Base-by-base conservation (phyloP, 78 protist species). In the slime mould (Dictyostelium discoideum) region DNA sequence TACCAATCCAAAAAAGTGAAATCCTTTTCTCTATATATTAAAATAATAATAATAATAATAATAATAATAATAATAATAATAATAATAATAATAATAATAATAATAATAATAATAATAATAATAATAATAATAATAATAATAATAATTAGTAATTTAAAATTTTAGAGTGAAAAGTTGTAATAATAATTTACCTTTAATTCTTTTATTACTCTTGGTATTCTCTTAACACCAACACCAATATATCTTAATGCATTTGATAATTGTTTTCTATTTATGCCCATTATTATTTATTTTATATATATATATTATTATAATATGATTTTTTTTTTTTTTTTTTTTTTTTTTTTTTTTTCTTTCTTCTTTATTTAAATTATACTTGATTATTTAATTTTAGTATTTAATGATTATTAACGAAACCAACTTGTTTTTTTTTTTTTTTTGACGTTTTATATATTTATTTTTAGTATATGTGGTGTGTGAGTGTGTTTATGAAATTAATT, bases 181-280 rank as follows among this genome's bases (percentile, higher is more conserved):
- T 32, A 32, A 32, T 32, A 44, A 44, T 44, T 54, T 54, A 60
- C 69, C 26, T 82, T 90, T 37, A 67, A 48, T 37, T 90, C 95
- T 73, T 90, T 90, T 14, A 80, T 90, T 3, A 90, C 88, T 32
- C 84, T 60, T 6, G 95, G 95, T 32, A 90, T 50, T 39, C 88
- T 80, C 3, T 69, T 90, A 16, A 83, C 88, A 18, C 88, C 88
- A 14, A 90, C 48, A 8, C 95, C 95, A 5, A 90, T 9, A 22
- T 16, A n/a, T 63, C 84, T 63, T 24, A 90, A 29, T 26, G 83
- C 22, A 8, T 65, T 32, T 37, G 78, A 39, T 11, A 82, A 46
- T 42, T 24, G 54, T 32, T 90, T 90, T 48, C 84, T 80, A n/a
- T 86, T 90, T 5, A 79, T n/a, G 3, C 26, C 54, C 84, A 79